phyloP scores from a whole-genome alignment of 2,329 filamentous ascomycete genomes.

The Hypomyces rosellus region DNA sequence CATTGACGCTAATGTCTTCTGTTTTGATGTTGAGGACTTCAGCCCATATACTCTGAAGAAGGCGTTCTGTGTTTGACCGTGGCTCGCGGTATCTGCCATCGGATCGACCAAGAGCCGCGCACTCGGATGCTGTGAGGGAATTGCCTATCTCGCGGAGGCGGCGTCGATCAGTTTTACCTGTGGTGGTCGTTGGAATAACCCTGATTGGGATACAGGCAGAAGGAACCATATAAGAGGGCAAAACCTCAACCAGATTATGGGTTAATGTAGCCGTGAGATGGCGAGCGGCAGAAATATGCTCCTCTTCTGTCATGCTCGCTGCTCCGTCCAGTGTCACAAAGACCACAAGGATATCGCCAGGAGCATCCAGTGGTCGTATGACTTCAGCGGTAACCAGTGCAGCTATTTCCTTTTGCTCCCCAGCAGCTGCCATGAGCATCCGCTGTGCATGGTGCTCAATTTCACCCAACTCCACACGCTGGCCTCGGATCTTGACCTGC shows the following conservation, averaged over 20 bases:
- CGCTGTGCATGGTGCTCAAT: constrained; percentile 7
- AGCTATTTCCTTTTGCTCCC: background rate
- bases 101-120: constrained; percentile 1
- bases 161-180: constrained; percentile 8
- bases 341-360: background rate
- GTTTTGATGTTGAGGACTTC: constrained; percentile 6
- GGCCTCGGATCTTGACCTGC: constrained; percentile 9
- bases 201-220: constrained; percentile 5
- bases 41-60: constrained; percentile 5
- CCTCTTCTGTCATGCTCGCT: constrained; percentile 1
- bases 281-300: background rate
- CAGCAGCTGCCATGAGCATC: background rate
- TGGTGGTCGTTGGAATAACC: constrained; percentile 4
- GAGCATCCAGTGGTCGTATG: too few relatives aligned
- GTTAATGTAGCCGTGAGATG: background rate
- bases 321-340: constrained; percentile 2
- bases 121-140: background rate
- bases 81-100: constrained; percentile 4
- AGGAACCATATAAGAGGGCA: constrained; percentile 8
- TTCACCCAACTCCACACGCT: constrained; percentile 8
- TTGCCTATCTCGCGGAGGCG: background rate
- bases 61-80: constrained; percentile 2
- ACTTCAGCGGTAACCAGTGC: too few relatives aligned
- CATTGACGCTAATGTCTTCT: constrained; percentile 12
- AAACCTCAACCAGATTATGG: background rate